These are phyloP conservation scores for Populus hybrid DNA, from an alignment of 441 rosid species.

Conservation along the genomic window DNA sequence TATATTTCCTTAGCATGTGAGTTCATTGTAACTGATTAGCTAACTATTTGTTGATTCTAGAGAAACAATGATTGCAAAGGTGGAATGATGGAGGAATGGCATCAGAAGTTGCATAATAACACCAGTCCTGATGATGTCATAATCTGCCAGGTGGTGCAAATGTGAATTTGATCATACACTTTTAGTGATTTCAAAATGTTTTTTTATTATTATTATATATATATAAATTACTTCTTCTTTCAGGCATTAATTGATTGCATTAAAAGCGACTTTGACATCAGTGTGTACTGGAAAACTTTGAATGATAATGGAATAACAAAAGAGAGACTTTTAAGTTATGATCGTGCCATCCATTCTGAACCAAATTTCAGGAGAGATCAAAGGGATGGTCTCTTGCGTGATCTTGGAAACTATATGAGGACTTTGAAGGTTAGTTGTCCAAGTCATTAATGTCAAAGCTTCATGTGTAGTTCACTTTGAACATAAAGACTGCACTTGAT, in stretches of 20 bases:
- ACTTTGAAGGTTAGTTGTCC: constrained; percentile 76
- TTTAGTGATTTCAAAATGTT: constrained; percentile 12
- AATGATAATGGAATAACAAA: constrained; percentile 94
- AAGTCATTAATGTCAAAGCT: constrained; percentile 13
- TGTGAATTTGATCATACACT: constrained; percentile 17
- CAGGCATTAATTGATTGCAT: constrained; percentile 92
- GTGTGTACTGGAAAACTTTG: constrained; percentile 96
- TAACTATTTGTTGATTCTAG: constrained; percentile 41
- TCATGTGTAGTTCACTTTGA: constrained; percentile 1
- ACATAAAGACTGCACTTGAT: background rate
- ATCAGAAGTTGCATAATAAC: constrained; percentile 98
- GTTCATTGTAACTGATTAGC: background rate
- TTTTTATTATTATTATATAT: constrained; percentile 18
- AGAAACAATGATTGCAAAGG: constrained; percentile 96
- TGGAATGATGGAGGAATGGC: constrained; percentile 99
- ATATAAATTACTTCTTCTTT: constrained; percentile 17
- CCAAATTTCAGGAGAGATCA: constrained; percentile 82
- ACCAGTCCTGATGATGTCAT: constrained; percentile 99
- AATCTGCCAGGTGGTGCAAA: constrained; percentile 83
- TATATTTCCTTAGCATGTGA: background rate
- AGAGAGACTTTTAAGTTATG: constrained; percentile 93
- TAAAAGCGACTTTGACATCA: constrained; percentile 69
- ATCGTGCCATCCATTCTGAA: constrained; percentile 90
- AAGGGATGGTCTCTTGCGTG: constrained; percentile 84
- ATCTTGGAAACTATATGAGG: constrained; percentile 94